A percentile compares a stretch with the other conserved stretches of the same genome.
These are phyloP conservation scores for Trichothecium roseum DNA, from an alignment of 2,329 filamentous ascomycete species.

Conservation along the genomic window DNA sequence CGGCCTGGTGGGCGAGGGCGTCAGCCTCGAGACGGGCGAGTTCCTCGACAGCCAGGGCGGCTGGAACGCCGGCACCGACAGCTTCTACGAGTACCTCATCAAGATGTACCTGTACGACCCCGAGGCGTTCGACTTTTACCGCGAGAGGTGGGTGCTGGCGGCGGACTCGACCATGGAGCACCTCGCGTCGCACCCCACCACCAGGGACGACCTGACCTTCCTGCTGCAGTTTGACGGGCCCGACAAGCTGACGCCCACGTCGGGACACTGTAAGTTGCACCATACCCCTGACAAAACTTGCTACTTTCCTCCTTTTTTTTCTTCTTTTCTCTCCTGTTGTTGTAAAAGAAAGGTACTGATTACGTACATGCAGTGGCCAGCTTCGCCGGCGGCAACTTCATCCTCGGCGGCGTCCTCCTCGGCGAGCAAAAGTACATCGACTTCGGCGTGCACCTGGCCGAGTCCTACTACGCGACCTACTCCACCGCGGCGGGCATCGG, in stretches of 20 bases:
- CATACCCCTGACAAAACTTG: no score
- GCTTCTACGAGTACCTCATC: conserved; percentile 73
- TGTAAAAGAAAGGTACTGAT: conserved; percentile 34
- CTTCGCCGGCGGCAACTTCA: conserved; percentile 41
- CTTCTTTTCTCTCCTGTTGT: not conserved
- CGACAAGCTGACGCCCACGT: conserved; percentile 28
- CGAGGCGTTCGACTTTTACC: conserved; percentile 50
- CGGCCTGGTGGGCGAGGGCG: conserved; percentile 50
- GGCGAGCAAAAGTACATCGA: conserved; percentile 28
- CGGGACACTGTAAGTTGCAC: conserved; percentile 42
- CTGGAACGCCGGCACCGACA: conserved; percentile 64
- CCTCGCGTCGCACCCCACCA: conserved; percentile 47
- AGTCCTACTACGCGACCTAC: conserved; percentile 44
- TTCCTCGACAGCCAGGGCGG: conserved; percentile 58
- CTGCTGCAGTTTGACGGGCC: conserved; percentile 43
- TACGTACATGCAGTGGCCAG: conserved; percentile 37
- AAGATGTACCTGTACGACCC: conserved; percentile 84
- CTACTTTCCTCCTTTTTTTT: no score
- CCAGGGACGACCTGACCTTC: conserved; percentile 38
- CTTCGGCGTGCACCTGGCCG: conserved; percentile 31
- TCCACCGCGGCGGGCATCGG: conserved; percentile 38
- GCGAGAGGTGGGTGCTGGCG: conserved; percentile 64
- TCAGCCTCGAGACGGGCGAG: conserved; percentile 51
- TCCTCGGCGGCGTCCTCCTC: conserved; percentile 35
- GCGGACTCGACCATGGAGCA: conserved; percentile 64